Evolutionary conservation across 2,329 filamentous ascomycete genomes (phyloP).

Genomic region (Colletotrichum eleusines): DNA sequence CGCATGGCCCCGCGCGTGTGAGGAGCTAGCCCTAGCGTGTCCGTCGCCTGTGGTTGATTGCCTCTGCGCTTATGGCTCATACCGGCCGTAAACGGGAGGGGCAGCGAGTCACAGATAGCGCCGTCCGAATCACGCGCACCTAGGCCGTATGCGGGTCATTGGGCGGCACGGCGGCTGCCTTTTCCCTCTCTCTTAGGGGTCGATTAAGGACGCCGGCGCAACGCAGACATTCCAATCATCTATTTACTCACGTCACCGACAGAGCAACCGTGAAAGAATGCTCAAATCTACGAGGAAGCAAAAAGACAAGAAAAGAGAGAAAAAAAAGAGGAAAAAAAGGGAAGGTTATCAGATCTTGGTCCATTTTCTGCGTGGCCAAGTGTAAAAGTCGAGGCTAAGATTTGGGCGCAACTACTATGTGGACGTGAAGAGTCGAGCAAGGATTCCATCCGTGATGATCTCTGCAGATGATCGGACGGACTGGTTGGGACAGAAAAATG

Average conservation of each 20-base stretch:
- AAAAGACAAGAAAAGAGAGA: too few species aligned
- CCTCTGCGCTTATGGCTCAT: conserved; percentile 30
- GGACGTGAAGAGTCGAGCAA: conserved; percentile 25
- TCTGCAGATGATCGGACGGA: conserved; percentile 36
- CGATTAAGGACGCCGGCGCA: conserved; percentile 9
- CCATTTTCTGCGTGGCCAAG: neutral
- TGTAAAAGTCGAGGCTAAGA: conserved; percentile 6
- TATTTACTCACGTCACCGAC: neutral
- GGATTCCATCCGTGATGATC: conserved; percentile 38
- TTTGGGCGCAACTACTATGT: neutral
- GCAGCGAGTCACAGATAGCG: conserved; percentile 40
- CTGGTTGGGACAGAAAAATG: conserved; percentile 2
- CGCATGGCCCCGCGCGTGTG: conserved; percentile 29
- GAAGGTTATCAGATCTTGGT: conserved; percentile 12
- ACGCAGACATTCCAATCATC: neutral
- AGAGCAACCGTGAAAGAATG: neutral
- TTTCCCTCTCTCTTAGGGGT: conserved; percentile 18
- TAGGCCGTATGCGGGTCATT: conserved; percentile 37
- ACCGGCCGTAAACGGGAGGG: conserved; percentile 36
- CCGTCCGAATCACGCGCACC: conserved; percentile 40
- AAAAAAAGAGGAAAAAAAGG: neutral
- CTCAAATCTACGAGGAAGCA: conserved; percentile 1
- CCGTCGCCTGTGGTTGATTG: conserved; percentile 23
- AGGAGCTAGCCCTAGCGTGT: conserved; percentile 21
- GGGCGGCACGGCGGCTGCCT: conserved; percentile 28